Evolutionary conservation across 1,284 basidiomycete species (phyloP).

Genomic region (Lignosus rhinocerotis): DNA sequence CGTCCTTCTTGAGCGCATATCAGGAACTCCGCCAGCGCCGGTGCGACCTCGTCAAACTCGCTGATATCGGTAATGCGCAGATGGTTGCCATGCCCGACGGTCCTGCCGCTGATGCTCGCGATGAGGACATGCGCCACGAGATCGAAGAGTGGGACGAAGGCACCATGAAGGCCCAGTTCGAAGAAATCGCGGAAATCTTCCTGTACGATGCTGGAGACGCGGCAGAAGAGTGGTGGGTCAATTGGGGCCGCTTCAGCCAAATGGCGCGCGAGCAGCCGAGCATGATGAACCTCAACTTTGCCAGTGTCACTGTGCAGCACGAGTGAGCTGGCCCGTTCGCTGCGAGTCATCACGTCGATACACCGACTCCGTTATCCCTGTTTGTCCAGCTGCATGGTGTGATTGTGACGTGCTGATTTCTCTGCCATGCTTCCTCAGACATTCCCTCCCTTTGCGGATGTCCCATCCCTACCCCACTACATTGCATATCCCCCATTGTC

Average conservation of each 20-base stretch:
- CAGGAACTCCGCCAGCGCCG: conserved; percentile 45
- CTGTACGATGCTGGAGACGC: conserved; percentile 37
- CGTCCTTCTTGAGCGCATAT: conserved; percentile 43
- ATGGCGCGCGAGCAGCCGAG: conserved; percentile 18
- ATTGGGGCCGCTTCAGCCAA: conserved; percentile 34
- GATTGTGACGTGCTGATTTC: too few relatives aligned
- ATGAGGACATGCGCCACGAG: conserved; percentile 36
- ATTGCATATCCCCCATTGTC: neutral
- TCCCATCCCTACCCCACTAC: too few relatives aligned
- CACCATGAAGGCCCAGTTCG: conserved; percentile 27
- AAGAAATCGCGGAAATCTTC: conserved; percentile 32
- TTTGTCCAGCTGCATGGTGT: too few relatives aligned
- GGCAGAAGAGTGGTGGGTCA: conserved; percentile 40
- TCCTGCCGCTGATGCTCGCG: conserved; percentile 39
- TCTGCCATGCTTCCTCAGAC: too few relatives aligned
- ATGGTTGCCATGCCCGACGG: conserved; percentile 42
- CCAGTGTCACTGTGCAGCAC: conserved; percentile 10
- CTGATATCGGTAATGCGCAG: conserved; percentile 39
- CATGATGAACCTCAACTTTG: conserved; percentile 6
- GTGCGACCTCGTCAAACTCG: conserved; percentile 37
- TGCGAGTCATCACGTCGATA: too few relatives aligned
- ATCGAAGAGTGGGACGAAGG: conserved; percentile 29
- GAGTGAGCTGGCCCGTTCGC: neutral
- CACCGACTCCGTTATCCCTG: too few relatives aligned
- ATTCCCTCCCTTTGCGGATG: too few relatives aligned